Conservation (phyloP, 2,329 filamentous ascomycete species). For the Leptographium lundbergii region DNA sequence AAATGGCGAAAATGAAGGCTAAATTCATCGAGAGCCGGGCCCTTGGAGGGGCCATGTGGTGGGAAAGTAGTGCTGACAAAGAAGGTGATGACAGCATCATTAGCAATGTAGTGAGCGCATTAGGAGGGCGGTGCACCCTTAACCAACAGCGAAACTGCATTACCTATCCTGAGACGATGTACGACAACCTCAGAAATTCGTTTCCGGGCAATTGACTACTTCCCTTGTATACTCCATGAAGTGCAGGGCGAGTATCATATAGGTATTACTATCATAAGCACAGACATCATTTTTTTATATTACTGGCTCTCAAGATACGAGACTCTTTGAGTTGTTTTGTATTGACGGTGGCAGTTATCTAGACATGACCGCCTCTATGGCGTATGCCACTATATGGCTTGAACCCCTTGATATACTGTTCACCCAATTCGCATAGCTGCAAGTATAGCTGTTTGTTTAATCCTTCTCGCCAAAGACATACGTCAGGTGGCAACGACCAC, state of each 20-base stretch:
- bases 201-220: constrained; percentile 24
- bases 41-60: constrained; percentile 93
- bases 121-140: constrained; percentile 41
- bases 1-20: constrained; percentile 56
- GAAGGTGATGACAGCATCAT: constrained; percentile 55
- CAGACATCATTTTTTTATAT: neutral
- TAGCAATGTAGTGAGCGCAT: constrained; percentile 42
- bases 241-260: too few relatives aligned
- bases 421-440: constrained; percentile 4
- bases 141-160: constrained; percentile 46
- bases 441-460: constrained; percentile 24
- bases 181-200: constrained; percentile 53
- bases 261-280: neutral
- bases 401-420: neutral
- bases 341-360: too few relatives aligned
- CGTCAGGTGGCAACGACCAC: constrained; percentile 60
- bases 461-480: constrained; percentile 58
- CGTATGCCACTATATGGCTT: neutral
- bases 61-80: constrained; percentile 77
- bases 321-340: too few relatives aligned
- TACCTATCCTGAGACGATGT: constrained; percentile 52
- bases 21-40: constrained; percentile 52
- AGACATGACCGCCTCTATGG: too few relatives aligned
- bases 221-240: too few relatives aligned
- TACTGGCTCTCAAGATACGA: neutral